phyloP scores from a whole-genome alignment of 2,329 filamentous ascomycete species.

The Sporothrix inflata region DNA sequence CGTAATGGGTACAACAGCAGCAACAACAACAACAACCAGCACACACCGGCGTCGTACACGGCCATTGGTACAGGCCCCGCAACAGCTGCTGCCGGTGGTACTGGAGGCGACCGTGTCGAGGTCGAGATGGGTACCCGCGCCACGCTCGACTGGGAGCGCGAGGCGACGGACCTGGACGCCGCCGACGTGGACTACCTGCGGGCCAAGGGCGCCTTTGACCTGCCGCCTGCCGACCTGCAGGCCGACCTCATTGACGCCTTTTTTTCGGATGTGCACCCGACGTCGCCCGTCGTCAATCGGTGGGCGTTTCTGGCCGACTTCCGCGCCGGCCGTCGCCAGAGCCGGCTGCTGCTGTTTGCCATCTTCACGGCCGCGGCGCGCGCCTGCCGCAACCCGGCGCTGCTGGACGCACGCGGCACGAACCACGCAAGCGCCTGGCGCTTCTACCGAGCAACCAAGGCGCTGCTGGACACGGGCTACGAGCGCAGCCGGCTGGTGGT shows the following conservation, averaged over 20 bases:
- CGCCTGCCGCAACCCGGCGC: conserved; percentile 30
- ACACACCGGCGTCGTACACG: not conserved
- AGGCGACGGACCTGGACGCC: conserved; percentile 28
- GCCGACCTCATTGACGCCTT: conserved; percentile 30
- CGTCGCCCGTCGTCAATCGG: conserved; percentile 30
- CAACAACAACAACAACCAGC: not conserved
- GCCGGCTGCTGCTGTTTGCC: conserved; percentile 33
- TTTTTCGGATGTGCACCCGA: conserved; percentile 33
- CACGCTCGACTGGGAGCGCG: conserved; percentile 29
- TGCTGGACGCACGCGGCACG: conserved; percentile 30
- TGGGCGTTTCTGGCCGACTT: conserved; percentile 30
- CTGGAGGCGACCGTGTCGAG: not conserved
- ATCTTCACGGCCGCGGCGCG: conserved; percentile 32
- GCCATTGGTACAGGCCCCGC: not conserved
- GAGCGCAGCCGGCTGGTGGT: conserved; percentile 27
- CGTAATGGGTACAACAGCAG: not conserved
- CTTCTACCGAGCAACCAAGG: conserved; percentile 32
- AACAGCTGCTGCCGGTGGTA: not conserved
- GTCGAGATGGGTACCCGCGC: conserved; percentile 30
- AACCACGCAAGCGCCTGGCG: conserved; percentile 30
- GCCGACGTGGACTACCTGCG: conserved; percentile 31
- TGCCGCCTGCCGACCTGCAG: conserved; percentile 29
- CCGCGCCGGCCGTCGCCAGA: conserved; percentile 23
- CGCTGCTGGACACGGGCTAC: conserved; percentile 32
- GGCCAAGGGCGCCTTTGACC: conserved; percentile 32